phyloP scores from a whole-genome alignment of 2,329 filamentous ascomycete species.

The Alternaria hordeiaustralica region DNA sequence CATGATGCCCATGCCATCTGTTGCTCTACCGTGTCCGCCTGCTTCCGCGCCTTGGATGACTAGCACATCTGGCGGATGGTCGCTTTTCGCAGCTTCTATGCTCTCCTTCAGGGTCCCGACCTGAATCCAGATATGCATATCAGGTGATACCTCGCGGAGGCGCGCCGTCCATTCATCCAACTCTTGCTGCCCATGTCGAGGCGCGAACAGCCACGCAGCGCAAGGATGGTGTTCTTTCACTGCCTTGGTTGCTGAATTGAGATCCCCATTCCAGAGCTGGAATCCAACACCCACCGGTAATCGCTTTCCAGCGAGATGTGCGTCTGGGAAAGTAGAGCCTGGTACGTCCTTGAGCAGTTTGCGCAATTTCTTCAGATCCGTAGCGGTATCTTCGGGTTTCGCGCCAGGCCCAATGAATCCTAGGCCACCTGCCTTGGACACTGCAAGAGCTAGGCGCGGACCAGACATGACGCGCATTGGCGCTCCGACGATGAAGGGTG shows the following conservation, averaged over 20 bases:
- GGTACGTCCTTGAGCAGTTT: background rate
- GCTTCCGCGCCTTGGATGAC: conserved; percentile 68
- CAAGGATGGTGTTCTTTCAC: conserved; percentile 61
- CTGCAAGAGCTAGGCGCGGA: conserved; percentile 62
- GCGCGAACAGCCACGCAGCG: conserved; percentile 71
- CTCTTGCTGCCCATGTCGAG: conserved; percentile 47
- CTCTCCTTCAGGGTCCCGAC: conserved; percentile 65
- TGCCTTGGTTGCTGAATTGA: conserved; percentile 58
- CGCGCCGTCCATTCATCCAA: conserved; percentile 38
- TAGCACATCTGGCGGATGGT: conserved; percentile 59
- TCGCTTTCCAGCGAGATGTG: conserved; percentile 9
- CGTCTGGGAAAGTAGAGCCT: background rate
- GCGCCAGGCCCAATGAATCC: conserved; percentile 52
- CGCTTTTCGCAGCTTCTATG: conserved; percentile 55
- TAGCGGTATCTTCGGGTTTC: conserved; percentile 42
- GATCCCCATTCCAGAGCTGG: conserved; percentile 57
- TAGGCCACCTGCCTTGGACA: conserved; percentile 58
- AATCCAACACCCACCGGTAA: conserved; percentile 66
- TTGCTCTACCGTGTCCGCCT: conserved; percentile 66
- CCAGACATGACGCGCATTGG: conserved; percentile 70
- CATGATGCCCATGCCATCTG: conserved; percentile 53
- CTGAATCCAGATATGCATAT: conserved; percentile 63
- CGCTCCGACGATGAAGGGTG: conserved; percentile 64
- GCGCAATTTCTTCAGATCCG: conserved; percentile 7
- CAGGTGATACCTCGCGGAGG: conserved; percentile 39